Conservation (phyloP, 1,284 basidiomycete genomes). For the Thelephora terrestris region DNA sequence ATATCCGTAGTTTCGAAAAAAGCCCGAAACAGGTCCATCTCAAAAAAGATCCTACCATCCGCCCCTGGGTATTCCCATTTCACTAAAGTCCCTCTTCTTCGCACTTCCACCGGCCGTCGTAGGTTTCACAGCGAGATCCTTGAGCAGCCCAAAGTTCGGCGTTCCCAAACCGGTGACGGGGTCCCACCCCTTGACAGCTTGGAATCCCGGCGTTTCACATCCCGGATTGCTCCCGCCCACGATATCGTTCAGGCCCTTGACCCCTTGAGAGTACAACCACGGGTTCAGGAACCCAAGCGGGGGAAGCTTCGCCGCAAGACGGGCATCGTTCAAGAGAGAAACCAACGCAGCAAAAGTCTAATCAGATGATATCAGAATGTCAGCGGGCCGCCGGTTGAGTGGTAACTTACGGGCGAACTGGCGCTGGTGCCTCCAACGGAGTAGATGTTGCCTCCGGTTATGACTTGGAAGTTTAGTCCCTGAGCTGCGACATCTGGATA, state of each 20-base stretch:
- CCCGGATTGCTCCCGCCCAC: constrained; percentile 30
- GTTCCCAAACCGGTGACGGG: constrained; percentile 26
- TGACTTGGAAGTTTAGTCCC: constrained; percentile 21
- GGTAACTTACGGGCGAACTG: constrained; percentile 1
- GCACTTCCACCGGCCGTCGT: too few relatives aligned
- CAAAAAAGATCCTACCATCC: too few relatives aligned
- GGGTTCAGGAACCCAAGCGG: constrained; percentile 55
- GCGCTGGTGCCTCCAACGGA: constrained; percentile 40
- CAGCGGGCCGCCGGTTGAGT: constrained; percentile 10
- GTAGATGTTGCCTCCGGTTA: constrained; percentile 21
- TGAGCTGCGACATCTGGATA: constrained; percentile 24
- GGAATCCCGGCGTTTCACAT: constrained; percentile 28
- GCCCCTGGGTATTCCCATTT: too few relatives aligned
- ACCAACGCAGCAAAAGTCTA: constrained; percentile 40
- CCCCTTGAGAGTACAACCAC: constrained; percentile 34
- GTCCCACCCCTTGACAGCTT: constrained; percentile 28
- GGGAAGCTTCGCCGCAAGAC: constrained; percentile 30
- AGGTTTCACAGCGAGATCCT: neutral
- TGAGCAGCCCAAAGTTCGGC: constrained; percentile 19
- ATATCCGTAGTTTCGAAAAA: too few relatives aligned
- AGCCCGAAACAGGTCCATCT: too few relatives aligned
- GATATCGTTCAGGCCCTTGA: constrained; percentile 39
- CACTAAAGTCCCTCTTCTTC: too few relatives aligned
- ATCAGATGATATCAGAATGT: neutral
- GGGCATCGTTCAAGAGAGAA: constrained; percentile 52